Base-by-base conservation (phyloP, 306 rosid genomes). In the Mimosa bimucronata region DNA sequence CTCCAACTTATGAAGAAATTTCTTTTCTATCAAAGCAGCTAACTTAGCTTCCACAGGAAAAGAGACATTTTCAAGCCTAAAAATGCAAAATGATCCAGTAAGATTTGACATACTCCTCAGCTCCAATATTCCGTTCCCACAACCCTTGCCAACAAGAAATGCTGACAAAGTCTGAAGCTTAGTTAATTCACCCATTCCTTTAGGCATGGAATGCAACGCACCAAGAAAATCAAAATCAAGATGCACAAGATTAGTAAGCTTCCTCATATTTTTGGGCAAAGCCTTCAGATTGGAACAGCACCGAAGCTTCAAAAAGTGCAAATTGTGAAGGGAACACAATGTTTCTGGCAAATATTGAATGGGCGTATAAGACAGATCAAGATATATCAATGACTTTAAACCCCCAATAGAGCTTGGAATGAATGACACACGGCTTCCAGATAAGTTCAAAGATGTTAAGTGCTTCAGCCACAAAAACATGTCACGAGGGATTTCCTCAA, bases 391-490 rank as follows among this genome's bases (percentile, higher is more conserved):
- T 1, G 31, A 31, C 5, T 75, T 76, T 2, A 60, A 57, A 60
- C 58, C 55, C 25, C 73, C 81, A 46, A 76, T 81, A 25, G 81
- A 81, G 61, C 77, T 81, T 7, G 85, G 85, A 64, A 81, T 9
- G 13, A 75, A 44, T 2, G 73, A 81, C 29, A 81, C 5, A 28
- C 0, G 66, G 19, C 66, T 81, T 25, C 18, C 12, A 31, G 67
- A 31, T 21, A 81, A 46, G 16, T 76, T 70, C 73, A 81, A 13
- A 1, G 81, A 44, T 40, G 77, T 58, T 28, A 81, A 60, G 1
- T 9, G 19, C 44, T 76, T 58, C 7, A 81, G 70, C 21, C 66
- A 10, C 66, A 60, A 37, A 66, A 81, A 81, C 10, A 81, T n/a
- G 31, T 60, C 42, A 23, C 67, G 67, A 58, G 81, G 85, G 50